Evolutionary conservation across 129 eudicot species (phyloP), one percentile per base, ranked within the genome.

Genomic region (Erigeron canadensis): DNA sequence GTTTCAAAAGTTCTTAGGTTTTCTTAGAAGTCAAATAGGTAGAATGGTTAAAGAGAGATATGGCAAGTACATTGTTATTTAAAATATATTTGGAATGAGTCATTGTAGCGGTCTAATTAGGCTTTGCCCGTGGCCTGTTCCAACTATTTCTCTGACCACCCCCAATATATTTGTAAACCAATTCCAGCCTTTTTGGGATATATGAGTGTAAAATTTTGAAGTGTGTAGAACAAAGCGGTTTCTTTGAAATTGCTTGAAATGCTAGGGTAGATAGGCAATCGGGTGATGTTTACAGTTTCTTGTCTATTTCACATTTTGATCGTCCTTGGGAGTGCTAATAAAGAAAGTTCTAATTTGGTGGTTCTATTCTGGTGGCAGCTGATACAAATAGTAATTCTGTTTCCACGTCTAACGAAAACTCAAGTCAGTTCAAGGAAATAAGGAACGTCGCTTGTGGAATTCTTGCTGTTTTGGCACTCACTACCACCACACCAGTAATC

Each of bases 381-480:
- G 63, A 74, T 44, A 44, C 67, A 54, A 77, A 75, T 54, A 28
- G 34, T 28, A 56, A 68, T 74, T 78, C 81, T 9, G 38, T 79
- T 71, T 74, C 87, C 18, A 55, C 80, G 50, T 42, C 79, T 19
- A 65, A 73, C 10, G 87, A 87, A 50, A 79, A 46, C 63, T 72
- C 71, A 65, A 70, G 73, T 37, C 77, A 72, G 7, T 86, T 90
- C 54, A 84, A 84, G 84, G 90, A 94, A 43, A 82, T 94, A 18
- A 77, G 88, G 72, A 86, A 71, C 72, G 79, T 84, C 2, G 89
- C 97, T 62, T 88, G 89, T 82, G 98, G 98, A 60, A n/a, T 87
- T 70, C 93, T 94, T 48, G 97, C 91, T 72, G 92, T 81, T 43
- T 94, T 78, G 93, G 97, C 98, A 13, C 72, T 94, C 17, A 75